Conservation (phyloP, 805 yeast species). For the Starmerella cellae region DNA sequence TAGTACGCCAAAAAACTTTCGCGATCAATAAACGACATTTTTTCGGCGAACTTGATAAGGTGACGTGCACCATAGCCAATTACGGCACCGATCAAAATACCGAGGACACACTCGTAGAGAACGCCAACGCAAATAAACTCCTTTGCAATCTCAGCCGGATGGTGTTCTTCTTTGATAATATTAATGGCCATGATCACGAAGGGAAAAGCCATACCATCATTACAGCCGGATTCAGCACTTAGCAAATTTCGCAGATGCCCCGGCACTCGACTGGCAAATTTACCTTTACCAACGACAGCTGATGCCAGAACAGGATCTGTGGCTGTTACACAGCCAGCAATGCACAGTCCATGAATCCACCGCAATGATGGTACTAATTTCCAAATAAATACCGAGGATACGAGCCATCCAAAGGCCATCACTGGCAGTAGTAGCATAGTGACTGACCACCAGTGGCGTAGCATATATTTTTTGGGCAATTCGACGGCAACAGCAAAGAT, state of each 20-base stretch:
- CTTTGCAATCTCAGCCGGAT: slow-evolving; percentile 54
- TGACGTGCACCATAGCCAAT: slow-evolving; percentile 63
- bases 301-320: slow-evolving; percentile 93
- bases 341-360: slow-evolving; percentile 57
- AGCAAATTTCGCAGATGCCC: slow-evolving; percentile 79
- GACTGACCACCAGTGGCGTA: slow-evolving; percentile 69
- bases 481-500: slow-evolving; percentile 92
- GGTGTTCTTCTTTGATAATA: slow-evolving; percentile 50
- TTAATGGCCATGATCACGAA: slow-evolving; percentile 60
- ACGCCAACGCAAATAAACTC: slow-evolving; percentile 70
- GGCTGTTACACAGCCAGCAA: slow-evolving; percentile 84
- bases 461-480: slow-evolving; percentile 78
- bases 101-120: slow-evolving; percentile 70
- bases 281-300: slow-evolving; percentile 89
- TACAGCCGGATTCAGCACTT: slow-evolving; percentile 80
- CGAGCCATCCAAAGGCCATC: slow-evolving; percentile 82
- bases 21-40: slow-evolving; percentile 57
- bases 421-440: slow-evolving; percentile 64
- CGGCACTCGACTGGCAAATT: slow-evolving; percentile 79
- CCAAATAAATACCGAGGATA: slow-evolving; percentile 71
- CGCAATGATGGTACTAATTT: slow-evolving; percentile 56
- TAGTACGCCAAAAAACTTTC: slow-evolving; percentile 81
- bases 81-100: slow-evolving; percentile 56
- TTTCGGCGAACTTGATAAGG: slow-evolving; percentile 62
- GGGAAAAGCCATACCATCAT: slow-evolving; percentile 95